Evolutionary conservation across 495 filamentous ascomycete species (phyloP), one percentile per base, ranked within the genome.

Genomic region (Xylaria grammica): DNA sequence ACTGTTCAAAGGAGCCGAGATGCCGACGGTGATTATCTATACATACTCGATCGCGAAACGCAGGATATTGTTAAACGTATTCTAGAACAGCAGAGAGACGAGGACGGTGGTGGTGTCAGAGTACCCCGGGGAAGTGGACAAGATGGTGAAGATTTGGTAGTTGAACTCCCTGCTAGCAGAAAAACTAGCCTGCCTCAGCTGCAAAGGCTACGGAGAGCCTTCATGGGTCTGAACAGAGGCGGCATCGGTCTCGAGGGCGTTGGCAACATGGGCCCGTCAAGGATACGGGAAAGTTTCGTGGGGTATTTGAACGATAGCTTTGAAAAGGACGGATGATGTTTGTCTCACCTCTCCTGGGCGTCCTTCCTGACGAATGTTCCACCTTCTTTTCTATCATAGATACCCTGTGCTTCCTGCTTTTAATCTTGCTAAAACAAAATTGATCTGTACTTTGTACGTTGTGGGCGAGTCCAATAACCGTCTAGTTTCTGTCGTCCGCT

Each of bases 191-290:
- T 96, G 50, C 90, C 94, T 34, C 87, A 90, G 67, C 73, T 98
- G 73, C 95, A 97, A 77, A 77, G 95, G 58, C 69, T 96, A 65
- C 82, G 93, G 53, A 86, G 95, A 66, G 91, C 94, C 71, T 98
- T 93, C 81, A 93, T 96, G 62, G 82, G 83, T 42, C 71, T 97
- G 70, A 94, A 97, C 67, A 40, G 80, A 80, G 69, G 84, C 69
- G 69, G 89, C 4, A 82, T 83, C 27, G 81, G 81, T 10, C 66
- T 83, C 1, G 80, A 83, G 63, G 74, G 67, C 3, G 75, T 82
- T 17, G 79, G 79, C 3, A 82, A 76, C 57, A 62, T 83, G 71
- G 76, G 73, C 24, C 74, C 84, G 60, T 75, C 69, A 17, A 81
- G 90, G 75, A 84, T 93, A 61, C 77, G 82, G 64, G 86, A 85